phyloP scores from a whole-genome alignment of 176 grass and related monocot genomes.

The Hyparrhenia diplandra region DNA sequence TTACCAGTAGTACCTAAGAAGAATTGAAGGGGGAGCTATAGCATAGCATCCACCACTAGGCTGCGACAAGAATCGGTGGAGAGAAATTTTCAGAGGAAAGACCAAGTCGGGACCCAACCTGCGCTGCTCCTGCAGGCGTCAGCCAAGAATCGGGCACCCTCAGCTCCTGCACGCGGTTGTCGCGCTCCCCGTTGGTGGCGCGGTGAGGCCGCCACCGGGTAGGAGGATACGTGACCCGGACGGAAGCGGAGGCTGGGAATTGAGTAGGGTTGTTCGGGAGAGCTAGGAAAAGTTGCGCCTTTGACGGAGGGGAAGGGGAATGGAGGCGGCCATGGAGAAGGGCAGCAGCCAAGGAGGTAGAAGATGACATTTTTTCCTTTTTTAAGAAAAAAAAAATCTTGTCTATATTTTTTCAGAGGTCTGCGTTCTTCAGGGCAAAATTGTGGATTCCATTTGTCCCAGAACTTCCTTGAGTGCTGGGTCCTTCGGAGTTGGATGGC shows the following conservation, averaged over 20 bases:
- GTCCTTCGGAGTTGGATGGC: not conserved
- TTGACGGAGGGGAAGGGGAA: not conserved
- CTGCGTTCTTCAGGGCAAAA: not conserved
- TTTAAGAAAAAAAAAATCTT: not conserved
- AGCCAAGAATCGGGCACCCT: conserved; percentile 67
- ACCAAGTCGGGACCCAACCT: conserved; percentile 26
- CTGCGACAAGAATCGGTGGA: not conserved
- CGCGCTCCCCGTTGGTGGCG: not conserved
- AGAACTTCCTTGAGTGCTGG: not conserved
- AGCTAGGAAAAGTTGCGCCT: conserved; percentile 6
- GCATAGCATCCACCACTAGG: not conserved
- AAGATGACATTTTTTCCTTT: conserved; percentile 2
- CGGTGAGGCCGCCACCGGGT: not conserved
- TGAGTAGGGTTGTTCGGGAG: not conserved
- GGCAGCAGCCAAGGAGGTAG: not conserved
- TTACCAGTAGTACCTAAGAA: too few species aligned
- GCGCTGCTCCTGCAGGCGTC: conserved; percentile 38
- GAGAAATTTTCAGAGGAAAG: not conserved
- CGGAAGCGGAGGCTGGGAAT: not conserved
- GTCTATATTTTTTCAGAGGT: not conserved
- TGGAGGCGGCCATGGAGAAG: conserved; percentile 18
- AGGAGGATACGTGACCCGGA: not conserved
- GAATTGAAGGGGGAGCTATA: not conserved
- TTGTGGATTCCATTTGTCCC: not conserved
- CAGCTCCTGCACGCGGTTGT: conserved; percentile 62